Evolutionary conservation across 495 filamentous ascomycete genomes (phyloP).

Genomic region (Neurospora sp.): DNA sequence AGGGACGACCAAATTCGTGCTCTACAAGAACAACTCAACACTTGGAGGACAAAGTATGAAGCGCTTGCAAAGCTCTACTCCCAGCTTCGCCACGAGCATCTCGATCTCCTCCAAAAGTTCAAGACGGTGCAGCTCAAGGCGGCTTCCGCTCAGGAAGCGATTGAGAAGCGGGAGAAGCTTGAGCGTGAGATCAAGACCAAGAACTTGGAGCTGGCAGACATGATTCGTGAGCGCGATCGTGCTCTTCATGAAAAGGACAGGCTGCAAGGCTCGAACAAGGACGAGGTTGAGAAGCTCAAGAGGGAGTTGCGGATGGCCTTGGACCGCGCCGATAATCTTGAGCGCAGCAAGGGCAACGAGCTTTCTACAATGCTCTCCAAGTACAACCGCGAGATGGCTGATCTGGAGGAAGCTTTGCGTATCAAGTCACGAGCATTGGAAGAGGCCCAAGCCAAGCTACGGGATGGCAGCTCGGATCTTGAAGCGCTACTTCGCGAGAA

Average conservation of each 20-base stretch:
- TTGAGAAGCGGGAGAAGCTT: conserved; percentile 87
- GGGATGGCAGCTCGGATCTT: conserved; percentile 75
- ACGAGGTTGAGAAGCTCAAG: conserved; percentile 91
- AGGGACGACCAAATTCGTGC: conserved; percentile 91
- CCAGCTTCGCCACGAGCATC: conserved; percentile 87
- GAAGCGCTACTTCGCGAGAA: conserved; percentile 78
- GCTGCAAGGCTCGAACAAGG: conserved; percentile 71
- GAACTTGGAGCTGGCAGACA: conserved; percentile 94
- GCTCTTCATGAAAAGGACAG: conserved; percentile 91
- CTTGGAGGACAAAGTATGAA: conserved; percentile 95
- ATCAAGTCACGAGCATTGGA: conserved; percentile 82
- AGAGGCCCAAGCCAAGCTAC: conserved; percentile 64
- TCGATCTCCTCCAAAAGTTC: conserved; percentile 88
- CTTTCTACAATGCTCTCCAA: conserved; percentile 87
- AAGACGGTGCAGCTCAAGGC: conserved; percentile 94
- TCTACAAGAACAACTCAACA: conserved; percentile 90
- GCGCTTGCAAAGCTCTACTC: conserved; percentile 94
- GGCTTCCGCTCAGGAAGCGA: conserved; percentile 91
- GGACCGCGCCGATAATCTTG: conserved; percentile 86
- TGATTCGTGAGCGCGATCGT: conserved; percentile 94
- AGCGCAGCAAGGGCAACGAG: conserved; percentile 86
- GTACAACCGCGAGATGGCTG: conserved; percentile 94
- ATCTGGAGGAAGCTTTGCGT: conserved; percentile 85
- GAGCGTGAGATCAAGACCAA: conserved; percentile 97
- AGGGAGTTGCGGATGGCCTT: conserved; percentile 90